phyloP scores from a whole-genome alignment of 805 yeast genomes.

The Barnettozyma sp. region DNA sequence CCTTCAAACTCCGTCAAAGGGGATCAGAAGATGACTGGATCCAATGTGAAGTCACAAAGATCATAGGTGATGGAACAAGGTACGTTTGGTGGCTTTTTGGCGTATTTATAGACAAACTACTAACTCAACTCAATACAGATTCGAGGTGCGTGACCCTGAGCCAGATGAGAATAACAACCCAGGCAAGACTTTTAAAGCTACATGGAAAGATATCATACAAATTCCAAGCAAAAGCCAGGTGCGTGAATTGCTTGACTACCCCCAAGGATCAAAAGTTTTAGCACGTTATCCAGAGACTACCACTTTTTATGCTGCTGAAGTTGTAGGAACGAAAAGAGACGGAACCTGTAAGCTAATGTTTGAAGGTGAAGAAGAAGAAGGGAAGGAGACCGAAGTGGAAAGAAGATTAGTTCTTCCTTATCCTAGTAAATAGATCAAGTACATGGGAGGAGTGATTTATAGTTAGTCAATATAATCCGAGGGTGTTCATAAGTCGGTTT shows the following conservation, averaged over 20 bases:
- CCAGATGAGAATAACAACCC: conserved; percentile 91
- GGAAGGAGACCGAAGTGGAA: conserved; percentile 90
- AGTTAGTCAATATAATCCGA: background rate
- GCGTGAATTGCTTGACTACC: conserved; percentile 42
- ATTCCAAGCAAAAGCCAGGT: conserved; percentile 52
- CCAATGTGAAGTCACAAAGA: conserved; percentile 80
- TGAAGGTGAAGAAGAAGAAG: conserved; percentile 96
- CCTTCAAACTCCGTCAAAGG: conserved; percentile 66
- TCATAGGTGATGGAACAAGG: conserved; percentile 62
- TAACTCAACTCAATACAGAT: conserved; percentile 38
- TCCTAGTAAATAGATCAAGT: conserved; percentile 32
- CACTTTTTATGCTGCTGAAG: conserved; percentile 92
- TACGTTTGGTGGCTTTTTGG: conserved; percentile 5
- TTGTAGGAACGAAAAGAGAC: conserved; percentile 66
- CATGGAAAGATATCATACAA: conserved; percentile 68
- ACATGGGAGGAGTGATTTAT: too few relatives aligned
- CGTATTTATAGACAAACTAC: conserved; percentile 13
- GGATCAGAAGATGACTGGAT: conserved; percentile 90
- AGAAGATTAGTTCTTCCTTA: conserved; percentile 76
- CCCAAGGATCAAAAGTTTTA: conserved; percentile 73
- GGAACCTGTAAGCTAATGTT: conserved; percentile 75
- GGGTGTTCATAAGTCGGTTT: conserved; percentile 1
- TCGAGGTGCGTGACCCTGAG: conserved; percentile 95
- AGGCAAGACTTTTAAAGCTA: conserved; percentile 79
- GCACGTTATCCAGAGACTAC: conserved; percentile 98